Conservation (phyloP, 2,329 filamentous ascomycete genomes). For the Verruconis gallopava region DNA sequence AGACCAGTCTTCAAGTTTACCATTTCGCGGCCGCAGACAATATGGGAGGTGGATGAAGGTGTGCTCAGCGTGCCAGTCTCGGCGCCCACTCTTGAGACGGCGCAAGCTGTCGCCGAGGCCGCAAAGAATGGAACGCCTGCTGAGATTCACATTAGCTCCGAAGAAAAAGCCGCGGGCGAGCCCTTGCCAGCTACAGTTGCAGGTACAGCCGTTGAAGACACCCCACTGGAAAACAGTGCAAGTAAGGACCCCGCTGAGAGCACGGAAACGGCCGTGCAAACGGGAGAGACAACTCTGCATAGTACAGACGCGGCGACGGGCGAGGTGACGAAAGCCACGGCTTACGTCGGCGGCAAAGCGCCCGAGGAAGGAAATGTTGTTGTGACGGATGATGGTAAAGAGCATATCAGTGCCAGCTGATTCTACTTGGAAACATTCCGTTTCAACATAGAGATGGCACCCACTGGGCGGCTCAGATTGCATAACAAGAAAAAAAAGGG, state of each 20-base stretch:
- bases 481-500: too few relatives aligned
- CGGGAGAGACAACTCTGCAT: conserved; percentile 16
- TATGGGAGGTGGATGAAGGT: conserved; percentile 25
- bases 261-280: conserved; percentile 12
- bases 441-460: too few relatives aligned
- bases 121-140: not conserved
- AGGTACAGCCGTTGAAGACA: conserved; percentile 18
- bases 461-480: too few relatives aligned
- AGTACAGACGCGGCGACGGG: conserved; percentile 13
- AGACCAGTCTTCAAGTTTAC: conserved; percentile 17
- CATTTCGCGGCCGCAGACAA: conserved; percentile 16
- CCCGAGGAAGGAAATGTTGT: conserved; percentile 21
- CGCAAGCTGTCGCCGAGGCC: not conserved
- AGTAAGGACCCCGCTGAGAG: conserved; percentile 10
- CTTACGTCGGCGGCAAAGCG: conserved; percentile 19
- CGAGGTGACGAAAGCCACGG: conserved; percentile 17
- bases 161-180: not conserved
- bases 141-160: not conserved
- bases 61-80: conserved; percentile 1
- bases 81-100: conserved; percentile 1
- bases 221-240: not conserved
- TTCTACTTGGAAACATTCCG: too few relatives aligned
- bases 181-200: conserved; percentile 8
- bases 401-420: not conserved
- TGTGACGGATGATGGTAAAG: conserved; percentile 11